A percentile compares a stretch with the other conserved stretches of the same genome.
Conservation (phyloP, 1,284 basidiomycete species). For the Heterobasidion occidentale region DNA sequence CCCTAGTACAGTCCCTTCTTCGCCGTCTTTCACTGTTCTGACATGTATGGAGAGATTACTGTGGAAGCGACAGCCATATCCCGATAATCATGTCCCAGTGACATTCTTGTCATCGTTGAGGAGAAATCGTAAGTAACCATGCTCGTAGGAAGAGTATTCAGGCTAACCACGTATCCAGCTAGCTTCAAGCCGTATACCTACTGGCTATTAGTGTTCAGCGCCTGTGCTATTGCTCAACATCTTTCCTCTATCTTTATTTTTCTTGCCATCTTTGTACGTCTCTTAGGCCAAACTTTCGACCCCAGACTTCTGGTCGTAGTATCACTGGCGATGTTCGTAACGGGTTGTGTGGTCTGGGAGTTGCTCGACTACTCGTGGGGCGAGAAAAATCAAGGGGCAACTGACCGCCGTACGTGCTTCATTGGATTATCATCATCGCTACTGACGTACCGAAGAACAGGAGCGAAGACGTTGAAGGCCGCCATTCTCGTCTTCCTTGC, state of each 20-base stretch:
- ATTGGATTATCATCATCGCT: not conserved
- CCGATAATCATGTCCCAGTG: slow-evolving; percentile 81
- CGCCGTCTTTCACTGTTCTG: not conserved
- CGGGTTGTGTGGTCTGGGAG: slow-evolving; percentile 60
- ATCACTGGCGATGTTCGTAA: slow-evolving; percentile 50
- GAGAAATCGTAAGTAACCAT: slow-evolving; percentile 59
- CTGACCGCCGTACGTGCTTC: slow-evolving; percentile 24
- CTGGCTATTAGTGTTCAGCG: slow-evolving; percentile 61
- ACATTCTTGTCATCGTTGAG: slow-evolving; percentile 75
- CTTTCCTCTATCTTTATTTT: slow-evolving; percentile 77
- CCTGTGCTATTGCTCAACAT: slow-evolving; percentile 82
- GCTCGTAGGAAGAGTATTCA: slow-evolving; percentile 3
- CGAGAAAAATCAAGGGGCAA: not conserved
- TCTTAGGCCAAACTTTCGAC: slow-evolving; percentile 59
- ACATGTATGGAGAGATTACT: slow-evolving; percentile 71
- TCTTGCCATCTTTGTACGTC: slow-evolving; percentile 69
- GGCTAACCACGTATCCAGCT: slow-evolving; percentile 32
- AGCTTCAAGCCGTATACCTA: slow-evolving; percentile 75
- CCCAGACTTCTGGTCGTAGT: slow-evolving; percentile 65
- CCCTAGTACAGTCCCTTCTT: too few species aligned
- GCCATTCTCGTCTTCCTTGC: slow-evolving; percentile 84
- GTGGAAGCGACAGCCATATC: slow-evolving; percentile 72
- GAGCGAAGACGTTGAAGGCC: slow-evolving; percentile 61
- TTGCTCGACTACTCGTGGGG: slow-evolving; percentile 30
- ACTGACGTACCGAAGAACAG: slow-evolving; percentile 26